Percentiles rank a stretch among this genome's conserved stretches.
These are phyloP conservation scores for Diaporthe amygdali DNA, from an alignment of 2,329 filamentous ascomycete genomes.

Conservation along the genomic window DNA sequence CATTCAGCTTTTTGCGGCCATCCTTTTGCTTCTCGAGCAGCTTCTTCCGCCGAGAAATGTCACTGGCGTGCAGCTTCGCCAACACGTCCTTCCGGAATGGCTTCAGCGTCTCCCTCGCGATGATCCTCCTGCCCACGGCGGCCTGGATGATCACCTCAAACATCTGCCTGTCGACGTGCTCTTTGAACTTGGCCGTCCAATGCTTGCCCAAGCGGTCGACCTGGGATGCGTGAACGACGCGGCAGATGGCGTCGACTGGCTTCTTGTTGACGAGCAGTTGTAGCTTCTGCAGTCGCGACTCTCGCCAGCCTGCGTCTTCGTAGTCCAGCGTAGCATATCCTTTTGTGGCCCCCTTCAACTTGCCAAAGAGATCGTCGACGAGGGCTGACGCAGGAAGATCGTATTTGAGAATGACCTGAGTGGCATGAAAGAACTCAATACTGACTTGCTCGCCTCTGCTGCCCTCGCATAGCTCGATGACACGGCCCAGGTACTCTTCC, in stretches of 20 bases:
- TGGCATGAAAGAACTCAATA: slow-evolving; percentile 88
- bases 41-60: slow-evolving; percentile 82
- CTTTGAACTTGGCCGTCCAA: slow-evolving; percentile 96
- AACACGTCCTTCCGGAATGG: slow-evolving; percentile 96
- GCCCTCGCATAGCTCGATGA: slow-evolving; percentile 92
- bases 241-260: slow-evolving; percentile 92
- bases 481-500: slow-evolving; percentile 90
- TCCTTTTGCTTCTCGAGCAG: slow-evolving; percentile 96
- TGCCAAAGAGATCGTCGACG: slow-evolving; percentile 97
- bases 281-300: slow-evolving; percentile 82
- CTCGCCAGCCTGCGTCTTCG: slow-evolving; percentile 88
- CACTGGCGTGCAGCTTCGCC: slow-evolving; percentile 89
- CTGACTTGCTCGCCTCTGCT: slow-evolving; percentile 88
- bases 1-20: slow-evolving; percentile 83
- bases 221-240: slow-evolving; percentile 84
- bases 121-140: slow-evolving; percentile 78
- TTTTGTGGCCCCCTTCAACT: slow-evolving; percentile 90
- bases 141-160: slow-evolving; percentile 96
- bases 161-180: slow-evolving; percentile 95
- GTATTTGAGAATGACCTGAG: slow-evolving; percentile 94
- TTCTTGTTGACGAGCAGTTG: slow-evolving; percentile 92
- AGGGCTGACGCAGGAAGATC: slow-evolving; percentile 85
- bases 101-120: slow-evolving; percentile 94
- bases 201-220: slow-evolving; percentile 78
- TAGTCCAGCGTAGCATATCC: slow-evolving; percentile 97